Evolutionary conservation across 495 filamentous ascomycete genomes (phyloP).

Genomic region (Tuber borchii): DNA sequence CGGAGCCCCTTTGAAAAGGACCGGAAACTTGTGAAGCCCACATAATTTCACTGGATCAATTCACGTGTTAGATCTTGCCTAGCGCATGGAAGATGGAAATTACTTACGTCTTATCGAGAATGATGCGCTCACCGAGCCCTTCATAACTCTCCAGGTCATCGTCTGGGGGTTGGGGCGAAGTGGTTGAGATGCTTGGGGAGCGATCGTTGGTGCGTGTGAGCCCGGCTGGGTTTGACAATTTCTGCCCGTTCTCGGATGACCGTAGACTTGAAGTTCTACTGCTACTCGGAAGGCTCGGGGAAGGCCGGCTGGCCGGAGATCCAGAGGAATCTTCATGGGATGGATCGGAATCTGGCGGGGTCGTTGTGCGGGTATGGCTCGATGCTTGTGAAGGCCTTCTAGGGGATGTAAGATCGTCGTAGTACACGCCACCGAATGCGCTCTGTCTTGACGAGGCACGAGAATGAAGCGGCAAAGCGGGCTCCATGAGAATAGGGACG

Average conservation of each 20-base stretch:
- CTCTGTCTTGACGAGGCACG: conserved; percentile 1
- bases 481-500: conserved; percentile 15
- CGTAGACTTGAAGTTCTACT: not conserved
- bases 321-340: not conserved
- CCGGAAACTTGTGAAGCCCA: conserved; percentile 17
- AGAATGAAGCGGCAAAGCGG: conserved; percentile 9
- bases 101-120: conserved; percentile 19
- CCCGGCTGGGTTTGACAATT: not conserved
- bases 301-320: not conserved
- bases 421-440: not conserved
- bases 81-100: not conserved
- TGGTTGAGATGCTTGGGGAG: conserved; percentile 13
- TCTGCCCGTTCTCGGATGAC: not conserved
- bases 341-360: not conserved
- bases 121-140: conserved; percentile 14
- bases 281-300: not conserved
- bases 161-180: conserved; percentile 5
- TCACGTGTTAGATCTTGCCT: not conserved
- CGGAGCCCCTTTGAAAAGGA: conserved; percentile 10
- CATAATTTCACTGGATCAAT: conserved; percentile 13
- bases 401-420: not conserved
- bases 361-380: not conserved
- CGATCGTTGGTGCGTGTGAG: not conserved
- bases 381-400: not conserved
- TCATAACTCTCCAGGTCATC: conserved; percentile 17